Percentiles rank a stretch among this genome's conserved stretches.
Evolutionary conservation across 192 early-diverging fungal species (phyloP).

Genomic region (Haplosporangium gracile): DNA sequence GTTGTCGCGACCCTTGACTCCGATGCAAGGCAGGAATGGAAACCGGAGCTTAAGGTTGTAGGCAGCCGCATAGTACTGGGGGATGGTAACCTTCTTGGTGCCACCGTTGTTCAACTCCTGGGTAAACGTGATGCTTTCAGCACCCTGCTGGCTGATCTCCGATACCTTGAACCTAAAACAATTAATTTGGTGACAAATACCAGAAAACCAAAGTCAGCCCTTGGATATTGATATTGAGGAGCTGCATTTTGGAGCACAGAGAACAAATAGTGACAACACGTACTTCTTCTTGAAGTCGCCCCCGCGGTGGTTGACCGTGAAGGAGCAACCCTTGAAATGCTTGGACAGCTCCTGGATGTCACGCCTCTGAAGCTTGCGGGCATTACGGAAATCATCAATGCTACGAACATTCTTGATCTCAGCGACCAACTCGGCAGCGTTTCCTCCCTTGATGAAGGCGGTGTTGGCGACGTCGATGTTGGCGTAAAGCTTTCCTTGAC

Average conservation of each 20-base stretch:
- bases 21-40: slow-evolving; percentile 84
- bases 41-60: slow-evolving; percentile 80
- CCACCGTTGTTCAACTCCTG: slow-evolving; percentile 62
- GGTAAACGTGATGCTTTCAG: slow-evolving; percentile 77
- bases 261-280: not conserved
- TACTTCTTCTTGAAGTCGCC: slow-evolving; percentile 58
- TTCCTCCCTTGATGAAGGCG: slow-evolving; percentile 67
- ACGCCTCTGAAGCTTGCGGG: not conserved
- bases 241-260: not conserved
- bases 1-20: slow-evolving; percentile 64
- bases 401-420: slow-evolving; percentile 22
- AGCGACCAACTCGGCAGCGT: slow-evolving; percentile 70
- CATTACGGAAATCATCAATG: slow-evolving; percentile 49
- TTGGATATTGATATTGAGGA: not conserved
- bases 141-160: slow-evolving; percentile 69
- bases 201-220: not conserved
- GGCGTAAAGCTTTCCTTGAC: slow-evolving; percentile 66
- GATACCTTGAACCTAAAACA: slow-evolving; percentile 70
- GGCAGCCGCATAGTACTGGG: slow-evolving; percentile 79
- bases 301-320: slow-evolving; percentile 67
- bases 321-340: slow-evolving; percentile 57
- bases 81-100: slow-evolving; percentile 64
- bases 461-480: slow-evolving; percentile 70
- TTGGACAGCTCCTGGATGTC: slow-evolving; percentile 8
- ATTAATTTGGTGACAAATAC: not conserved